These are phyloP conservation scores for Firmiana major DNA, from an alignment of 345 rosid genomes.

Conservation along the genomic window DNA sequence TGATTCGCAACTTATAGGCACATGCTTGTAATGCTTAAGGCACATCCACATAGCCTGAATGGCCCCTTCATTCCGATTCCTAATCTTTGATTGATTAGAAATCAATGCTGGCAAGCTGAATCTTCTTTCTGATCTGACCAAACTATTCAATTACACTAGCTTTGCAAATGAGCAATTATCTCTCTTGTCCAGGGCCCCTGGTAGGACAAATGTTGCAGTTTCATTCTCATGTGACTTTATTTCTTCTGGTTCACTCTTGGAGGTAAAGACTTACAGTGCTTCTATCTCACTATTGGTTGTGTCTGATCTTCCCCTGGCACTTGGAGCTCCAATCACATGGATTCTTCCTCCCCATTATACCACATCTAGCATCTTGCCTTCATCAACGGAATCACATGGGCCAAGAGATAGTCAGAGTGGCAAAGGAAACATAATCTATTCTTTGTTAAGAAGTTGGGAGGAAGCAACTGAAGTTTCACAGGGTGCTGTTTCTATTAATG, in stretches of 20 bases:
- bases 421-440: conserved; percentile 60
- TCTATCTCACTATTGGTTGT: conserved; percentile 57
- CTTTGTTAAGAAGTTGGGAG: conserved; percentile 54
- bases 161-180: conserved; percentile 21
- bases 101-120: conserved; percentile 10
- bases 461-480: conserved; percentile 44
- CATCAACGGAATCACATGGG: conserved; percentile 42
- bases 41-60: not conserved
- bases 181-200: conserved; percentile 62
- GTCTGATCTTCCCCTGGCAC: conserved; percentile 84
- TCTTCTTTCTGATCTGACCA: conserved; percentile 9
- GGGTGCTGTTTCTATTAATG: conserved; percentile 52
- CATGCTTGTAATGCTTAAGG: conserved; percentile 1
- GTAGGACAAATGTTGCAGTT: conserved; percentile 59
- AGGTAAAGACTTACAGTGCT: conserved; percentile 65
- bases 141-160: conserved; percentile 8
- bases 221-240: conserved; percentile 79
- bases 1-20: not conserved
- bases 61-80: not conserved
- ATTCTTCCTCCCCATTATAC: conserved; percentile 79
- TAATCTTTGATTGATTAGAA: conserved; percentile 6
- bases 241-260: conserved; percentile 54
- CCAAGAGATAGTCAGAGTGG: conserved; percentile 53
- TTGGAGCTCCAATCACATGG: conserved; percentile 85
- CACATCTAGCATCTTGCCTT: conserved; percentile 66